These are phyloP conservation scores for Penicillium digitatum DNA, from an alignment of 2,329 filamentous ascomycete genomes.

Conservation along the genomic window DNA sequence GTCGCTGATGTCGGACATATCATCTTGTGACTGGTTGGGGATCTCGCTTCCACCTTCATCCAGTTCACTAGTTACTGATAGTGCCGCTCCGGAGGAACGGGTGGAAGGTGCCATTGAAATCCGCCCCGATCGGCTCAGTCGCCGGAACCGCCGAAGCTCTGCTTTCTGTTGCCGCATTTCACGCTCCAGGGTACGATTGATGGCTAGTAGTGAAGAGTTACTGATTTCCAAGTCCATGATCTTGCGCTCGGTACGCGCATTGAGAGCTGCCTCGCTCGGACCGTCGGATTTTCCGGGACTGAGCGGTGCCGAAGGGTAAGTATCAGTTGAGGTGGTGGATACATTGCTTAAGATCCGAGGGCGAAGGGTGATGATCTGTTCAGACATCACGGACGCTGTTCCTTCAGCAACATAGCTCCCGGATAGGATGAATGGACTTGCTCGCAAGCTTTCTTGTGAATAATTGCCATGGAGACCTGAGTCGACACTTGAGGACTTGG, in stretches of 20 bases:
- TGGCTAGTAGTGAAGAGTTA: slow-evolving; percentile 89
- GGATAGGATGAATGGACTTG: slow-evolving; percentile 33
- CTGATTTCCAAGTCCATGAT: slow-evolving; percentile 95
- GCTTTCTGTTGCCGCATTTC: slow-evolving; percentile 87
- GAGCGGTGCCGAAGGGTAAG: slow-evolving; percentile 52
- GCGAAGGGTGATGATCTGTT: slow-evolving; percentile 27
- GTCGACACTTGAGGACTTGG: slow-evolving; percentile 36
- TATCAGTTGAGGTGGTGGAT: slow-evolving; percentile 35
- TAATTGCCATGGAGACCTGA: slow-evolving; percentile 20
- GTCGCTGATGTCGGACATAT: slow-evolving; percentile 40
- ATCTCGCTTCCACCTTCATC: slow-evolving; percentile 36
- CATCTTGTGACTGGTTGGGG: slow-evolving; percentile 31
- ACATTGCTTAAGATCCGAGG: slow-evolving; percentile 36
- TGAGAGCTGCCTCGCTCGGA: slow-evolving; percentile 68
- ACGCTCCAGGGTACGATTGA: slow-evolving; percentile 87
- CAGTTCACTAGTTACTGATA: slow-evolving; percentile 46
- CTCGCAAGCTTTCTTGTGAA: slow-evolving; percentile 24
- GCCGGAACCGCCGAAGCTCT: slow-evolving; percentile 77
- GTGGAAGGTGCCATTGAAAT: slow-evolving; percentile 58
- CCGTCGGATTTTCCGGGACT: slow-evolving; percentile 45
- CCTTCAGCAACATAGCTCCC: slow-evolving; percentile 23
- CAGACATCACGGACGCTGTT: slow-evolving; percentile 20
- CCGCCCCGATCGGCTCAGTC: slow-evolving; percentile 76
- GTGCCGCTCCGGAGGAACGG: slow-evolving; percentile 44
- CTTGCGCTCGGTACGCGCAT: slow-evolving; percentile 86